phyloP scores from a whole-genome alignment of 371 early-diverging fungal species.

The Mortierella sp. region DNA sequence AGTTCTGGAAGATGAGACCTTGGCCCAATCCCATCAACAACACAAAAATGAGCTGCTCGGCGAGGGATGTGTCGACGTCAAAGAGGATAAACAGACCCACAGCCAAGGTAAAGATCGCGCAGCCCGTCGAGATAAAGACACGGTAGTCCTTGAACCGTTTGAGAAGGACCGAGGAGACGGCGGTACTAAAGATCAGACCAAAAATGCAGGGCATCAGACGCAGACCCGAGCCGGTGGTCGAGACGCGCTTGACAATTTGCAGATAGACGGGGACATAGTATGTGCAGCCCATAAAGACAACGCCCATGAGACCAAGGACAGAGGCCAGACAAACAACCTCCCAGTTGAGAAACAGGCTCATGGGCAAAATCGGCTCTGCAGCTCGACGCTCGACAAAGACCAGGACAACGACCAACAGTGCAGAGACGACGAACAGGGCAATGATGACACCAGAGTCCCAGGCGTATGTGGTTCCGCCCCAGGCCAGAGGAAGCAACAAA shows the following conservation, averaged over 20 bases:
- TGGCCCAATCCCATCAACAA: conserved; percentile 68
- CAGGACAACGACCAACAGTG: conserved; percentile 60
- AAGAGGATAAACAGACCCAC: conserved; percentile 63
- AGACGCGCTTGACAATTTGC: conserved; percentile 59
- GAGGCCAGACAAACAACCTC: conserved; percentile 55
- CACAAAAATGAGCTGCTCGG: conserved; percentile 59
- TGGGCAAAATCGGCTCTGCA: conserved; percentile 68
- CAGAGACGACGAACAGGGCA: conserved; percentile 63
- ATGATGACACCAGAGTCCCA: conserved; percentile 78
- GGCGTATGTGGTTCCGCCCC: conserved; percentile 77
- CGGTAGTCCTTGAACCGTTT: conserved; percentile 54
- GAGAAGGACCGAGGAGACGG: conserved; percentile 23
- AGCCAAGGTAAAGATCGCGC: conserved; percentile 60
- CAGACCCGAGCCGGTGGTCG: conserved; percentile 67
- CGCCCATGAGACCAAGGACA: conserved; percentile 67
- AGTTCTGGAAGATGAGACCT: conserved; percentile 65
- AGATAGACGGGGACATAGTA: conserved; percentile 82
- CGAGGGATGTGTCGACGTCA: conserved; percentile 40
- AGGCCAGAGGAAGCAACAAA: conserved; percentile 74
- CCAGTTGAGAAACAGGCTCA: conserved; percentile 46
- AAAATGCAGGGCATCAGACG: conserved; percentile 27
- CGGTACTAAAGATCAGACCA: conserved; percentile 18
- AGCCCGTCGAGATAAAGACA: conserved; percentile 62
- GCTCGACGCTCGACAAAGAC: conserved; percentile 67
- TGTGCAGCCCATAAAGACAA: conserved; percentile 72